phyloP scores from a whole-genome alignment of 768 basidiomycete species.

The Omphalotus guepiniiformis region DNA sequence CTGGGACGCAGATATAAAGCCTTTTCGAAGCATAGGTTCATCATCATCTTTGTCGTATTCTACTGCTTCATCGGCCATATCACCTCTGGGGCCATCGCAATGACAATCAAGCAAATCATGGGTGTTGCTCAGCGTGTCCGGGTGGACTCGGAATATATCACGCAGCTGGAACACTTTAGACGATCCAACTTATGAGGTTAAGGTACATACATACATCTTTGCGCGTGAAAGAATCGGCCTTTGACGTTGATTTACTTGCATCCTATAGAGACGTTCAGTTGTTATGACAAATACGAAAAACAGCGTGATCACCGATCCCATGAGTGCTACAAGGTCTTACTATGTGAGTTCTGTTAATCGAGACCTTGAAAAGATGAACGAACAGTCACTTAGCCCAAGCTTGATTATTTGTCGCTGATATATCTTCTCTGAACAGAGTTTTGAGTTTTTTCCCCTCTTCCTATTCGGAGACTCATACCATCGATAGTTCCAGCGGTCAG shows the following conservation, averaged over 20 bases:
- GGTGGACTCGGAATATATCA: slow-evolving; percentile 88
- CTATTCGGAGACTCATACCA: slow-evolving; percentile 38
- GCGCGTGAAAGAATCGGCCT: slow-evolving; percentile 80
- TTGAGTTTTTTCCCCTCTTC: not conserved
- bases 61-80: not conserved
- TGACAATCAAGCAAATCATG: slow-evolving; percentile 87
- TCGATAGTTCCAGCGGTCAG: slow-evolving; percentile 89
- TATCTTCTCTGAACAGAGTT: slow-evolving; percentile 64
- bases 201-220: slow-evolving; percentile 66
- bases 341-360: slow-evolving; percentile 3
- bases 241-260: slow-evolving; percentile 45
- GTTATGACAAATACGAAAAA: not conserved
- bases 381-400: slow-evolving; percentile 83
- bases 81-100: slow-evolving; percentile 39
- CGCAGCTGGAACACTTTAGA: slow-evolving; percentile 68
- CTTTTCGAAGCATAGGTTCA: slow-evolving; percentile 28
- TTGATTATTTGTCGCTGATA: slow-evolving; percentile 95
- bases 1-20: slow-evolving; percentile 66
- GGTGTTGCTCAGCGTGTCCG: slow-evolving; percentile 78
- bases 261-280: slow-evolving; percentile 11
- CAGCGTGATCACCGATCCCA: slow-evolving; percentile 53
- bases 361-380: slow-evolving; percentile 27
- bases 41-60: slow-evolving; percentile 22
- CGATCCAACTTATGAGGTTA: too few species aligned
- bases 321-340: slow-evolving; percentile 45